Percentiles rank a stretch among this genome's conserved stretches.
Conservation (phyloP, 2,329 filamentous ascomycete species). For the Ceratocystis ficicola region DNA sequence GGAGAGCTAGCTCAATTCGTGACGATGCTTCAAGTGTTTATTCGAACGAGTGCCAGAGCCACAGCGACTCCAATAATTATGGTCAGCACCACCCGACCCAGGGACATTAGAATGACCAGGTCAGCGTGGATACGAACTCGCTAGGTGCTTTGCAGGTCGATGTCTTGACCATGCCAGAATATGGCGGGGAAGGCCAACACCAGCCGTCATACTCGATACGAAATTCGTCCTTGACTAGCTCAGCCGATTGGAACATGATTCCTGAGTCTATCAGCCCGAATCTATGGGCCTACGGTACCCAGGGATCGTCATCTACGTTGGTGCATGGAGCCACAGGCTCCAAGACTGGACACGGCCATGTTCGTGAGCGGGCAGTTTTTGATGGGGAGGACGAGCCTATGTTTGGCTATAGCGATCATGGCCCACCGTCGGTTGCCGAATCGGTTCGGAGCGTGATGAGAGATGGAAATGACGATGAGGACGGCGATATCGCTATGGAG, state of each 20-base stretch:
- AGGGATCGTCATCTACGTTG: not conserved
- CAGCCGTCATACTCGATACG: not conserved
- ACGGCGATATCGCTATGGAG: not conserved
- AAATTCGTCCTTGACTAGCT: constrained; percentile 15
- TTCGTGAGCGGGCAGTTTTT: constrained; percentile 18
- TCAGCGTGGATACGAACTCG: not conserved
- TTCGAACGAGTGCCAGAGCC: constrained; percentile 11
- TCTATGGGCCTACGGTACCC: constrained; percentile 10
- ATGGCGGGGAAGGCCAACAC: not conserved
- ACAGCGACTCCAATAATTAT: not conserved
- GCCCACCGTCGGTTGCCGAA: constrained; percentile 14
- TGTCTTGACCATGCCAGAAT: not conserved
- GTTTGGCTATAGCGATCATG: not conserved
- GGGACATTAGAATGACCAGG: constrained; percentile 13
- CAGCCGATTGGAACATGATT: constrained; percentile 21
- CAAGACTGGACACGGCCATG: constrained; percentile 12
- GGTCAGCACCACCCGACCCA: constrained; percentile 7
- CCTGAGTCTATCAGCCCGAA: constrained; percentile 20
- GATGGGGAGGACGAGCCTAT: constrained; percentile 12
- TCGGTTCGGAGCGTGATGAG: constrained; percentile 11
- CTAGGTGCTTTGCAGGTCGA: not conserved
- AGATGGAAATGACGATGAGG: not conserved
- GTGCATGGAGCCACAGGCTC: not conserved
- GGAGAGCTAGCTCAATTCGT: constrained; percentile 10
- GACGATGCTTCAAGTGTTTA: constrained; percentile 18